phyloP scores from a whole-genome alignment of 2,329 filamentous ascomycete genomes.

The Ceratocystis cacaofunesta region DNA sequence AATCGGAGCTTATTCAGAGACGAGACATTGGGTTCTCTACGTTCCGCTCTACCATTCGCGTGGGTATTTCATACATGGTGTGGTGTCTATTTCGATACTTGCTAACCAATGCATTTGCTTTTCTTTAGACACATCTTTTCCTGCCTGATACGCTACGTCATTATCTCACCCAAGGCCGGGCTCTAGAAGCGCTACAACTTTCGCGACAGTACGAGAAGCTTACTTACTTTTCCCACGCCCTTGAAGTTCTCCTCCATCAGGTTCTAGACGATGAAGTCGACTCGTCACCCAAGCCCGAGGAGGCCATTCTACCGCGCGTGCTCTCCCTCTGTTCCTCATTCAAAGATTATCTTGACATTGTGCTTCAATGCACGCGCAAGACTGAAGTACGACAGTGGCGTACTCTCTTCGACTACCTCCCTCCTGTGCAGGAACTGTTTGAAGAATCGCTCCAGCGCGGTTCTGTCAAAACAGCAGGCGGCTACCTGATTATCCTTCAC shows the following conservation, averaged over 20 bases:
- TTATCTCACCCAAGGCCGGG: slow-evolving; percentile 60
- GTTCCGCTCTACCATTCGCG: slow-evolving; percentile 74
- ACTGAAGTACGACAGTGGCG: slow-evolving; percentile 92
- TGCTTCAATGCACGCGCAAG: slow-evolving; percentile 93
- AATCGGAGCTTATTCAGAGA: slow-evolving; percentile 84
- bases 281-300: slow-evolving; percentile 43
- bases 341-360: slow-evolving; percentile 79
- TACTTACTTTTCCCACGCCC: slow-evolving; percentile 81
- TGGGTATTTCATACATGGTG: slow-evolving; percentile 32
- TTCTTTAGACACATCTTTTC: slow-evolving; percentile 67
- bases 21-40: slow-evolving; percentile 84
- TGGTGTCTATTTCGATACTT: background rate
- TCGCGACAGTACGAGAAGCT: slow-evolving; percentile 75
- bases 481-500: slow-evolving; percentile 89
- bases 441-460: slow-evolving; percentile 78
- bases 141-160: slow-evolving; percentile 74
- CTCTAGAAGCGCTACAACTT: slow-evolving; percentile 64
- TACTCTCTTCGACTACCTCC: slow-evolving; percentile 81
- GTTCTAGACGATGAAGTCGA: slow-evolving; percentile 93
- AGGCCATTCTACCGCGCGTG: slow-evolving; percentile 49
- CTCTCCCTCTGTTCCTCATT: slow-evolving; percentile 54
- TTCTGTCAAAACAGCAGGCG: slow-evolving; percentile 84
- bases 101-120: background rate
- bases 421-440: slow-evolving; percentile 80
- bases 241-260: slow-evolving; percentile 83